Evolutionary conservation across 495 filamentous ascomycete genomes (phyloP), one percentile per base, ranked within the genome.

Genomic region (Neurospora sp.): DNA sequence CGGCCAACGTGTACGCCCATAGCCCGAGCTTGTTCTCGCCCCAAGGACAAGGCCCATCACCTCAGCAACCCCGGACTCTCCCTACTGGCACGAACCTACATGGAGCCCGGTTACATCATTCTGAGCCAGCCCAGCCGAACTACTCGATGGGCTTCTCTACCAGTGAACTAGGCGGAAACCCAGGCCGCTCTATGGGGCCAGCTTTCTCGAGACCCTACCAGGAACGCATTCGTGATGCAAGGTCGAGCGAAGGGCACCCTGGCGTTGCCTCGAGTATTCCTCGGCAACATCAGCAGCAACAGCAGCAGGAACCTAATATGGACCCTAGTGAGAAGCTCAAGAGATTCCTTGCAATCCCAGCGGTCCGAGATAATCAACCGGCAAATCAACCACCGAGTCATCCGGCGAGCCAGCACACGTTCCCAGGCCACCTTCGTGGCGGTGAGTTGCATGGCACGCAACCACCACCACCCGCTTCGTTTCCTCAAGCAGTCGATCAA

Each of bases 161-260:
- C 16, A 84, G 89, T 72, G 93, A 94, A 74, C 83, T 93, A 72
- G 90, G 92, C 74, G 86, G 86, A 35, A 82, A 83, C 27, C 82
- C 85, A 23, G 79, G 83, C 14, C 82, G 83, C 12, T 80, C 84
- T 5, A 85, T 90, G 73, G 89, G 88, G 2, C 89, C 90, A 39
- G 85, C 90, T 4, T 92, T 92, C 79, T 90, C 90, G 1, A 88
- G 88, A 0, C 89, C 91, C 1, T 93, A 89, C 72, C 84, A 88
- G 27, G 88, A 92, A 71, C 87, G 89, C 39, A 89, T 92, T 80
- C 86, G 88, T 72, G 89, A 87, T 18, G 83, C 89, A 14, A 81
- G 80, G 5, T 79, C 77, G 11, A 75, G 18, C 39, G 77, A 78
- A 12, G 78, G 74, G 70, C 78, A 78, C 66, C 27, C 74, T 42